These are phyloP conservation scores for Senecio squalidus DNA, from an alignment of 140 eudicot species.

Conservation along the genomic window DNA sequence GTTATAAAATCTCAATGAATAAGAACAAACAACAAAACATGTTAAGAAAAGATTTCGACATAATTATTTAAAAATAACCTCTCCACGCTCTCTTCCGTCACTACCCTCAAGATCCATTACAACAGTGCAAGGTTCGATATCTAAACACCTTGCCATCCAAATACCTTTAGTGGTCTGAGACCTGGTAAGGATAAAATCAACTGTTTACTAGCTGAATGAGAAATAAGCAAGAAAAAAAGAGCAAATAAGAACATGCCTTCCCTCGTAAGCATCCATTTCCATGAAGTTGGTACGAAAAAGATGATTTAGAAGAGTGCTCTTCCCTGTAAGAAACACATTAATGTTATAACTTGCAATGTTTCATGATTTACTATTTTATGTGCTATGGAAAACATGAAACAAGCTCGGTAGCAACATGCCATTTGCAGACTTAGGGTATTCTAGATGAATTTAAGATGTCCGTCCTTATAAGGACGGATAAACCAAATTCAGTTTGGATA, in stretches of 20 bases:
- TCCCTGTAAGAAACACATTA: constrained; percentile 45
- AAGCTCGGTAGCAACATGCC: no score
- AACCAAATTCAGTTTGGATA: not conserved
- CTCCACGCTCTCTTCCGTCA: not conserved
- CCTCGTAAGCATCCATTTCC: constrained; percentile 84
- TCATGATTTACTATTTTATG: not conserved
- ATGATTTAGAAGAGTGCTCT: constrained; percentile 80
- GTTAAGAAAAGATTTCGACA: no score
- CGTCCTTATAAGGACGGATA: no score
- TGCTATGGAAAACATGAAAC: no score
- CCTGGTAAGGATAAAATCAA: constrained; percentile 29
- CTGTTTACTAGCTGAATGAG: no score
- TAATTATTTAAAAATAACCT: not conserved
- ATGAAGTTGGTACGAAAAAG: constrained; percentile 65
- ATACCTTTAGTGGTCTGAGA: constrained; percentile 86
- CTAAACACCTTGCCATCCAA: not conserved
- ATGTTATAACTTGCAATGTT: constrained; percentile 7
- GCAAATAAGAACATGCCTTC: constrained; percentile 49
- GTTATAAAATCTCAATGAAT: not conserved
- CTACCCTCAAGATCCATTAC: not conserved
- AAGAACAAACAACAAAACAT: not conserved
- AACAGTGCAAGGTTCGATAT: not conserved
- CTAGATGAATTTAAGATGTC: no score
- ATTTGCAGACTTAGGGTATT: no score
- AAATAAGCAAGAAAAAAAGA: not conserved